Percentiles rank a stretch among this genome's conserved stretches.
phyloP scores from a whole-genome alignment of 257 asterid species.

The Plantago major region DNA sequence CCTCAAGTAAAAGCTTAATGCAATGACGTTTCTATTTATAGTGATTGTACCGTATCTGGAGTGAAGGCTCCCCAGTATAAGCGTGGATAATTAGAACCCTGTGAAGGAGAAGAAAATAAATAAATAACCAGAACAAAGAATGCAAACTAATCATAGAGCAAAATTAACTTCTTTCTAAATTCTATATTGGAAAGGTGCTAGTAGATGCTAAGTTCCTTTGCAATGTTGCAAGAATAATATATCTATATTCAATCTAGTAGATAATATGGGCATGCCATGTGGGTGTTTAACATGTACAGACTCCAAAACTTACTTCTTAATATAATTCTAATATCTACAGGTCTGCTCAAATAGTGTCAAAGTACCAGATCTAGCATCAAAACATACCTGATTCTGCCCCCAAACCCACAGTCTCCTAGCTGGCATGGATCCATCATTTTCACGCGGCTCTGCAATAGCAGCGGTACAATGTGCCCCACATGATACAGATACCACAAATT shows the following conservation, averaged over 20 bases:
- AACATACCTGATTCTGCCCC: slow-evolving; percentile 94
- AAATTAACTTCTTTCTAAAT: neutral
- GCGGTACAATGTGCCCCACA: slow-evolving; percentile 97
- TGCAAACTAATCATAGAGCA: slow-evolving; percentile 13
- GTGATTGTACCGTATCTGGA: slow-evolving; percentile 57
- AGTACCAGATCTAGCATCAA: neutral
- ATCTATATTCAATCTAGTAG: too few species aligned
- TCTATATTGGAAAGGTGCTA: neutral
- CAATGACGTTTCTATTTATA: neutral
- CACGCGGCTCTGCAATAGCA: slow-evolving; percentile 82
- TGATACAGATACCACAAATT: slow-evolving; percentile 72
- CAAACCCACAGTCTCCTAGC: slow-evolving; percentile 86
- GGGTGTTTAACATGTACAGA: too few species aligned
- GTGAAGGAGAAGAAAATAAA: slow-evolving; percentile 13
- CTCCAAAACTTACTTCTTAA: too few species aligned
- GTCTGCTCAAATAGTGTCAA: slow-evolving; percentile 1
- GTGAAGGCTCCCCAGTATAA: slow-evolving; percentile 79
- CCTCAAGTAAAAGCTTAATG: slow-evolving; percentile 10
- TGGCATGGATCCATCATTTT: slow-evolving; percentile 73
- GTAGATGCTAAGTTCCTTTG: too few species aligned
- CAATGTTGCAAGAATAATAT: too few species aligned
- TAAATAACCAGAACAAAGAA: neutral
- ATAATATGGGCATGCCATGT: too few species aligned
- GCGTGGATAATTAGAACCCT: slow-evolving; percentile 81
- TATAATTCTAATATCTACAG: neutral